These are phyloP conservation scores for Amanita brunnescens DNA, from an alignment of 768 basidiomycete species.

Conservation along the genomic window DNA sequence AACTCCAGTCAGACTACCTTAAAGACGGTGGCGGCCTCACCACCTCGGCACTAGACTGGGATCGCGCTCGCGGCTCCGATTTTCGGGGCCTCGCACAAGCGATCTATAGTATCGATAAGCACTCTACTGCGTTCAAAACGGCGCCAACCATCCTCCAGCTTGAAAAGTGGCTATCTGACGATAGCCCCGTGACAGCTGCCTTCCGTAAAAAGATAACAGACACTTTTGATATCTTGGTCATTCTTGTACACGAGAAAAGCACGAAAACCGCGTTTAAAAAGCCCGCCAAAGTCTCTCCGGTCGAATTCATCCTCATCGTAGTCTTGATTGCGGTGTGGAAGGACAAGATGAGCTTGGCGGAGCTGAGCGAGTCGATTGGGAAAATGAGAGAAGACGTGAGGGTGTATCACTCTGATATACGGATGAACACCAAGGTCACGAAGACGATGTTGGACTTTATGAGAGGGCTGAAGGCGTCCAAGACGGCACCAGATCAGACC, in stretches of 20 bases:
- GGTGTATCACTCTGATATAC: conserved; percentile 48
- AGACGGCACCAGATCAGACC: not conserved
- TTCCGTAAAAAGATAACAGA: conserved; percentile 27
- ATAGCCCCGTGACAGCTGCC: conserved; percentile 18
- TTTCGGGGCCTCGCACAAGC: conserved; percentile 52
- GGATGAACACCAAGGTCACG: conserved; percentile 51
- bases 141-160: conserved; percentile 27
- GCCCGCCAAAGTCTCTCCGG: conserved; percentile 47
- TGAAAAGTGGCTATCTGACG: conserved; percentile 42
- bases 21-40: conserved; percentile 25
- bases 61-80: conserved; percentile 40
- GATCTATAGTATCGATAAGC: conserved; percentile 41
- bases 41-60: conserved; percentile 37
- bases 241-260: conserved; percentile 31
- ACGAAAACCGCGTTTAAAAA: conserved; percentile 29
- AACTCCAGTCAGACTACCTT: conserved; percentile 39
- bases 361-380: conserved; percentile 36
- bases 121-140: conserved; percentile 16
- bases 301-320: conserved; percentile 56
- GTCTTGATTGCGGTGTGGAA: conserved; percentile 47
- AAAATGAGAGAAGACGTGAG: conserved; percentile 52
- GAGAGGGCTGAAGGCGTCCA: conserved; percentile 16
- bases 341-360: conserved; percentile 24
- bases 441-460: conserved; percentile 51
- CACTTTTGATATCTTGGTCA: conserved; percentile 39